Base-by-base conservation (phyloP, 2,329 filamentous ascomycete species). In the Penicillium digitatum region DNA sequence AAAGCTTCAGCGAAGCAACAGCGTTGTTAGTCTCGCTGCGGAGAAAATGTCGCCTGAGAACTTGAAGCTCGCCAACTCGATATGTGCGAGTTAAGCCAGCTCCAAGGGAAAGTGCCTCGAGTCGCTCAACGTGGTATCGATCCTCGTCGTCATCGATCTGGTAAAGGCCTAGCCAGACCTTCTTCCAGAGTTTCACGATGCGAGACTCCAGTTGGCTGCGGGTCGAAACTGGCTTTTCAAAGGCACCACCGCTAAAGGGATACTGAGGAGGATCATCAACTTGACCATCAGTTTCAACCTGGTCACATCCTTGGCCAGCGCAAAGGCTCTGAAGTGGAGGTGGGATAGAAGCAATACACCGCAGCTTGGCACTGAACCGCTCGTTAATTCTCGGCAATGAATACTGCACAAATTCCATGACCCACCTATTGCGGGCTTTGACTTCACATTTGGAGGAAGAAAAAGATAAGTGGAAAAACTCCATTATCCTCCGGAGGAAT, bases 111-210 rank as follows among this genome's bases (percentile, higher is more conserved):
- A 67, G 60, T 11, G 52, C 46, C 9, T 61, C 52, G 1, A 67
- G 50, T 26, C 57, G 50, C 26, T 59, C 55, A 20, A 54, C 42
- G n/a, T 65, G 60, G 12, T 40, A 59, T 14, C 47, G 51, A 24
- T 47, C 51, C 5, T 58, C 24, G 6, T 42, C 43, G 22, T 61
- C 49, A 27, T 62, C 39, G n/a, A 62, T 50, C 40, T 66, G 59
- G 35, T 66, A 65, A 10, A 66, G 55, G 2, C 62, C 63, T 20
- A 65, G 51, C 61, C 62, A 66, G 27, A 62, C 51, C 11, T 46
- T 58, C 22, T 51, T 58, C 62, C 62, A 66, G n/a, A 57, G 50
- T 3, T 58, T 52, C 16, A 62, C 31, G n/a, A 66, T 57, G 27
- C 54, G 52, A 24, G 32, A 12, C 29, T 61, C 50, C 16, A 65